Percentiles rank a stretch among this genome's conserved stretches.
phyloP scores from a whole-genome alignment of 257 asterid species.

The Oldenlandia corymbosa region DNA sequence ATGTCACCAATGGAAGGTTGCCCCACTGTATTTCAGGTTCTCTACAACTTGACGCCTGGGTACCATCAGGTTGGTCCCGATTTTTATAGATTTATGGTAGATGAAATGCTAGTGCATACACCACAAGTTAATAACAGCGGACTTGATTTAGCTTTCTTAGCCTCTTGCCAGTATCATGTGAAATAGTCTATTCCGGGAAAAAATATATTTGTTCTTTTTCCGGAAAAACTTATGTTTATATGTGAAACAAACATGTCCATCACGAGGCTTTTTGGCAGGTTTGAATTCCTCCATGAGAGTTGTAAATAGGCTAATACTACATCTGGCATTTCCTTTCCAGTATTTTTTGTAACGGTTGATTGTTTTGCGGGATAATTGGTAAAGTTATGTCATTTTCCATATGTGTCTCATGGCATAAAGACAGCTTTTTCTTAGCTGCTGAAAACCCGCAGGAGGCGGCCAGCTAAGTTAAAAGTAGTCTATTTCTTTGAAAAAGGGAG shows the following conservation, averaged over 20 bases:
- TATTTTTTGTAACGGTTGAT: too few species aligned
- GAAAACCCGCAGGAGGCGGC: too few species aligned
- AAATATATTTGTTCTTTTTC: not conserved
- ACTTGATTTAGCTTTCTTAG: not conserved
- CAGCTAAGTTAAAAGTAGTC: too few species aligned
- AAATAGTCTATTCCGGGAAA: not conserved
- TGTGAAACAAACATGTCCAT: not conserved
- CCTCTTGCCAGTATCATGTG: not conserved
- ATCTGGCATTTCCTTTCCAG: too few species aligned
- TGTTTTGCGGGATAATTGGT: too few species aligned
- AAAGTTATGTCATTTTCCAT: too few species aligned
- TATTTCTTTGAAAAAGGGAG: too few species aligned
- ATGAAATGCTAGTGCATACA: not conserved
- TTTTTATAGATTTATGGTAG: not conserved
- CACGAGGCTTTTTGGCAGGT: not conserved
- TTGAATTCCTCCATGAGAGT: not conserved
- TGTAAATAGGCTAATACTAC: not conserved
- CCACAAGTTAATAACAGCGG: not conserved
- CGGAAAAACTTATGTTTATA: not conserved
- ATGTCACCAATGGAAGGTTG: constrained; percentile 75
- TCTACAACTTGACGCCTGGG: constrained; percentile 53
- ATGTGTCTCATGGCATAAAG: too few species aligned
- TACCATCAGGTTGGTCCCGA: constrained; percentile 52
- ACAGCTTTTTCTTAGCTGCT: too few species aligned
- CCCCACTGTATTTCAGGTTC: constrained; percentile 65